Base-by-base conservation (phyloP, 768 basidiomycete genomes). In the Vararia minispora region DNA sequence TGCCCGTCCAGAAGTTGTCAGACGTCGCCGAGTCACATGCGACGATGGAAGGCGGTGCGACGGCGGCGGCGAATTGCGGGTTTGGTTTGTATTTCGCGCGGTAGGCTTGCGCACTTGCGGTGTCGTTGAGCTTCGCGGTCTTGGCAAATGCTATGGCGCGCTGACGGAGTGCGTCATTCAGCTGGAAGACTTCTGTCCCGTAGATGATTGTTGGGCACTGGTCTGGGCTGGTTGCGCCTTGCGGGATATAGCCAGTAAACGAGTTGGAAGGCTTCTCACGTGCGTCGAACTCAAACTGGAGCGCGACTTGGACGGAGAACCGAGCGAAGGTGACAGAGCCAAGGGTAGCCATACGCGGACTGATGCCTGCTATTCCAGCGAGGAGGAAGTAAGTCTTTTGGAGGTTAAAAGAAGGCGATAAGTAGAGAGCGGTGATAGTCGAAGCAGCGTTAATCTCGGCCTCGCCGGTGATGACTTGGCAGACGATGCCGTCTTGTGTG, bases 371-470 rank as follows among this genome's bases (percentile, higher is more conserved):
- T 28, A 63, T 60, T 34, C 66, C 66, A 4, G 59, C 60, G 36
- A 66, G 48, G 24, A 66, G 49, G 52, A 64, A 68, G 46, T 68
- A 68, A 2, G 64, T 65, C 23, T 43, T 35, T 0, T 42, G 55
- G 35, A 67, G 53, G 49, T 67, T 49, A 50, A 68, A 68, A 10
- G 46, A 20, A 1, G 53, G 37, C 0, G 60, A 51, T 33, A 57
- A 46, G 7, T 59, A 41, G 36, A 66, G 47, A 0, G 66, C 56
- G 23, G 54, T 44, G 31, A 61, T 52, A 6, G 44, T 13, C n/a
- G n/a, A n/a, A n/a, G 64, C 64, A 0, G 66, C 64, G 45, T 68
- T 67, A 51, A 68, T 67, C 48, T 66, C 65, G 17, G 37, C 55
- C 41, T 63, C 58, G 6, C 59, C 62, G 4, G 60, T 61, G 22